A percentile compares a stretch with the other conserved stretches of the same genome.
Evolutionary conservation across 768 basidiomycete genomes (phyloP).

Genomic region (Collybiopsis confluens): DNA sequence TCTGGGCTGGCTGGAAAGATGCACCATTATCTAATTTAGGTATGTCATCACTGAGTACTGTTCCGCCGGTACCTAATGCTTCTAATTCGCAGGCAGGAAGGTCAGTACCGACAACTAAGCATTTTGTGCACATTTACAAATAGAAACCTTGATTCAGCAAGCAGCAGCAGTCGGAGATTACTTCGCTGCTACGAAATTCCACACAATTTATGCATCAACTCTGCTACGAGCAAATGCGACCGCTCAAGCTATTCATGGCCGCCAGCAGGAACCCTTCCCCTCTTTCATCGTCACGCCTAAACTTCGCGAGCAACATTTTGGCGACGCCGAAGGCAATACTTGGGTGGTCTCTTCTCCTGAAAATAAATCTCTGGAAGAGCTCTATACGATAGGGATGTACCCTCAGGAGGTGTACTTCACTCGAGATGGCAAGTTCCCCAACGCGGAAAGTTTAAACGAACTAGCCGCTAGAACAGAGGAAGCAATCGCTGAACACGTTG

Average conservation of each 20-base stretch:
- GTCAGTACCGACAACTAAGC: slow-evolving; percentile 14
- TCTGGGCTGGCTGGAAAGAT: slow-evolving; percentile 81
- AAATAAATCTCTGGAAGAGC: slow-evolving; percentile 33
- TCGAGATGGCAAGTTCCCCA: slow-evolving; percentile 54
- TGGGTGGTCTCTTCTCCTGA: slow-evolving; percentile 35
- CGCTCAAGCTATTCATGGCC: slow-evolving; percentile 48
- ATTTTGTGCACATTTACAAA: neutral
- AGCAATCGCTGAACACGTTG: slow-evolving; percentile 48
- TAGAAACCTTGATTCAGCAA: slow-evolving; percentile 40
- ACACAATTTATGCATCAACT: slow-evolving; percentile 62
- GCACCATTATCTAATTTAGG: slow-evolving; percentile 71
- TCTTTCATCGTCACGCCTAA: slow-evolving; percentile 48
- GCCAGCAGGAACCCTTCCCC: slow-evolving; percentile 50
- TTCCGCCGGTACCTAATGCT: neutral
- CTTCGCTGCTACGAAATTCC: slow-evolving; percentile 44
- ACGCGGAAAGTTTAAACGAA: slow-evolving; percentile 65
- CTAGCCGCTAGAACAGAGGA: slow-evolving; percentile 49
- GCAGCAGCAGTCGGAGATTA: slow-evolving; percentile 55
- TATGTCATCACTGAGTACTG: slow-evolving; percentile 21
- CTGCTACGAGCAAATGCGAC: slow-evolving; percentile 63
- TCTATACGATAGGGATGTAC: slow-evolving; percentile 47
- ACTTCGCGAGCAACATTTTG: slow-evolving; percentile 70
- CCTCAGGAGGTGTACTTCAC: slow-evolving; percentile 37
- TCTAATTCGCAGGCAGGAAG: slow-evolving; percentile 25
- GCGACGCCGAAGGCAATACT: slow-evolving; percentile 61